Percentiles rank a stretch among this genome's conserved stretches.
Conservation (phyloP, 23 red algal genomes). For the Pyropia yezoensis region DNA sequence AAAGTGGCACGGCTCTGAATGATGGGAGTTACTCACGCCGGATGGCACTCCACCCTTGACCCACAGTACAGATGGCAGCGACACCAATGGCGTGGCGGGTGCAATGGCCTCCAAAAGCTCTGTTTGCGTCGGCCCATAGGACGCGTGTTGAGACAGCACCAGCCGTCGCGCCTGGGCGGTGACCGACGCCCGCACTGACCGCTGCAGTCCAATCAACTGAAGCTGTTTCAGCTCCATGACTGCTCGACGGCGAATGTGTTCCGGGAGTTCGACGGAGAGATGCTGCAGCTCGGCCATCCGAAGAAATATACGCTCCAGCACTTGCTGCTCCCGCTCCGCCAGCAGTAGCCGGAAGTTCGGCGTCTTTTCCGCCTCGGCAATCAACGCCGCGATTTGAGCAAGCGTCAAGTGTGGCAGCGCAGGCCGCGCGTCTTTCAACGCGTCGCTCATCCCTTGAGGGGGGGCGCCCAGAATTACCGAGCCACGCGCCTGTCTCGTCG, state of each 20-base stretch:
- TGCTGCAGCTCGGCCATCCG: conserved; percentile 42
- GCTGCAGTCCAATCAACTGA: conserved; percentile 38
- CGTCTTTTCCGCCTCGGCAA: conserved; percentile 10
- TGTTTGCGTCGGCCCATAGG: conserved; percentile 14
- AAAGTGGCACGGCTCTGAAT: conserved; percentile 6
- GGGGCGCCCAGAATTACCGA: too few relatives aligned
- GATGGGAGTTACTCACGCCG: background rate
- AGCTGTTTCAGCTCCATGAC: conserved; percentile 62
- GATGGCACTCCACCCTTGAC: conserved; percentile 1
- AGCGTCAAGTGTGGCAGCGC: too few relatives aligned
- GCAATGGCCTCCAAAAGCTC: conserved; percentile 6
- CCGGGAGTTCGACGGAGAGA: conserved; percentile 26
- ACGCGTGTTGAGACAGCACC: conserved; percentile 26
- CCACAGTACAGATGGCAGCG: background rate
- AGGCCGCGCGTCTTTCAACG: too few relatives aligned
- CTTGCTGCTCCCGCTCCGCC: conserved; percentile 27
- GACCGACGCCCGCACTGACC: conserved; percentile 43
- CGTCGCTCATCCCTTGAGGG: too few relatives aligned
- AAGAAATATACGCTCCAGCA: conserved; percentile 20
- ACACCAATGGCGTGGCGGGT: background rate
- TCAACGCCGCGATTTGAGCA: too few relatives aligned
- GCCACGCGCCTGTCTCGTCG: too few relatives aligned
- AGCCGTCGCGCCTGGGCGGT: conserved; percentile 27
- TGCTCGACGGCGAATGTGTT: conserved; percentile 16
- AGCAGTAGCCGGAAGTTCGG: conserved; percentile 20